Evolutionary conservation across 164 flowering plant genomes (phyloP).

Genomic region (Stephania japonica): DNA sequence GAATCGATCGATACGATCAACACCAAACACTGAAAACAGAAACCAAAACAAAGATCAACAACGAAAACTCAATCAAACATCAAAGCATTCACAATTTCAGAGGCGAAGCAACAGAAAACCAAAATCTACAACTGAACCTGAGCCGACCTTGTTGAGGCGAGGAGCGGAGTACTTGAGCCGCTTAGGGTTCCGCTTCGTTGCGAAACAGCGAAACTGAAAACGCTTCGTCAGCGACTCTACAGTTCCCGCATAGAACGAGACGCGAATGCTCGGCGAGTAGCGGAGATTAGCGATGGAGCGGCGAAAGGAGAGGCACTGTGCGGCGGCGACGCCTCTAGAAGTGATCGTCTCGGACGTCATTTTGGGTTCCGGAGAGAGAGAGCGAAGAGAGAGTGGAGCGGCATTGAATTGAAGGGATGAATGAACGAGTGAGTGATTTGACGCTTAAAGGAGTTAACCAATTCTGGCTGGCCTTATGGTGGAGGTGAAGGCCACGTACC

Average conservation of each 20-base stretch:
- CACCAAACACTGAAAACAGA: no score
- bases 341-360: slow-evolving; percentile 1
- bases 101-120: no score
- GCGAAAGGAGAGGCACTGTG: slow-evolving; percentile 8
- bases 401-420: no score
- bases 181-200: slow-evolving; percentile 68
- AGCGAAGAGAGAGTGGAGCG: neutral
- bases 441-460: no score
- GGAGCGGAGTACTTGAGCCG: slow-evolving; percentile 83
- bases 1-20: no score
- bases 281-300: slow-evolving; percentile 9
- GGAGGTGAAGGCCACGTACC: no score
- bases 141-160: slow-evolving; percentile 52
- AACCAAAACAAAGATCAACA: neutral
- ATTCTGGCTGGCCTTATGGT: no score
- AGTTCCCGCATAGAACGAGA: slow-evolving; percentile 4
- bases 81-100: no score
- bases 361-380: neutral
- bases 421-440: no score
- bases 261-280: neutral
- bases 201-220: neutral
- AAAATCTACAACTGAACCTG: no score
- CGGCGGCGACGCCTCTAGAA: neutral
- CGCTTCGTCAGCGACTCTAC: neutral
- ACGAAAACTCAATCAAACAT: no score